A percentile compares a stretch with the other conserved stretches of the same genome.
phyloP scores from a whole-genome alignment of 2,329 filamentous ascomycete species.

The Ophiocordyceps camponoti-floridani region DNA sequence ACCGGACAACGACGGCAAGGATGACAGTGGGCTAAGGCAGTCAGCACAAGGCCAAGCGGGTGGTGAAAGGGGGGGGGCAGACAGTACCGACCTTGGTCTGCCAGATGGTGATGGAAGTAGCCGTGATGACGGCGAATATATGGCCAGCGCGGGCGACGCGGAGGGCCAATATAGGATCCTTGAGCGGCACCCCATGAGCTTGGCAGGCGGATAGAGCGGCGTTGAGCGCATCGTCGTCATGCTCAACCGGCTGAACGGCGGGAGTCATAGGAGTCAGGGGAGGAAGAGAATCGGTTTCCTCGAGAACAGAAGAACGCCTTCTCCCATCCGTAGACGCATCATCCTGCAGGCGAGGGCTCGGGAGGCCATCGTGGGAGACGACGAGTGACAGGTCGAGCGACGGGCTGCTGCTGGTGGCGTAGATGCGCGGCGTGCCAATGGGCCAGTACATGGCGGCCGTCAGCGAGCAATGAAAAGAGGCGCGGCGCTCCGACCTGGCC shows the following conservation, averaged over 20 bases:
- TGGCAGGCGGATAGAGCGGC: conserved; percentile 7
- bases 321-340: conserved; percentile 5
- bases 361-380: conserved; percentile 43
- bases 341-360: conserved; percentile 14
- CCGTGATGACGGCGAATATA: conserved; percentile 72
- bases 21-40: conserved; percentile 61
- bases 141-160: conserved; percentile 65
- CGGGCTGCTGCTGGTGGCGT: conserved; percentile 55
- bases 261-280: conserved; percentile 34
- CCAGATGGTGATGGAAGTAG: conserved; percentile 81
- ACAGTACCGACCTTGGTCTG: conserved; percentile 58
- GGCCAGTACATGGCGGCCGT: conserved; percentile 69
- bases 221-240: conserved; percentile 20
- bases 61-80: conserved; percentile 6
- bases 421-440: conserved; percentile 67
- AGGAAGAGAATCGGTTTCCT: conserved; percentile 16
- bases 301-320: conserved; percentile 9
- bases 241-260: conserved; percentile 39
- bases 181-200: conserved; percentile 21
- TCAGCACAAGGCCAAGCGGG: neutral
- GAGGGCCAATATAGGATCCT: conserved; percentile 55
- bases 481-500: conserved; percentile 4
- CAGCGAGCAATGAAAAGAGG: conserved; percentile 5
- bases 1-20: conserved; percentile 70
- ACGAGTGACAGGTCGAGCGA: conserved; percentile 29